Percentiles rank a stretch among this genome's conserved stretches.
Evolutionary conservation across 306 rosid species (phyloP).

Genomic region (Castanea mollissima): DNA sequence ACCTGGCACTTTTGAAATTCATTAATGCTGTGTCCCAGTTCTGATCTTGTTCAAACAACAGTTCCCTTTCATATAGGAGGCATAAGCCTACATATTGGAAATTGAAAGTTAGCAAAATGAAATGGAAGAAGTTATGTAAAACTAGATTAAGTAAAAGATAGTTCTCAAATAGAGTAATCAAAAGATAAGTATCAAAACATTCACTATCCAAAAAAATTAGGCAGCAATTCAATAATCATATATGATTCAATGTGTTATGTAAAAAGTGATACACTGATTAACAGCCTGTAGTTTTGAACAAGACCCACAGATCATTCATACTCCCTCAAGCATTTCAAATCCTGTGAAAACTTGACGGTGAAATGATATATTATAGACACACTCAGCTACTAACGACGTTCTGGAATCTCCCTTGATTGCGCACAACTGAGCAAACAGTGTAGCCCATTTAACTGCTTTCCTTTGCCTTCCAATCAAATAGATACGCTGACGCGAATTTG

Average conservation of each 20-base stretch:
- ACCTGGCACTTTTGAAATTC: slow-evolving; percentile 98
- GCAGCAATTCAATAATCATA: background rate
- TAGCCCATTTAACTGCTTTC: slow-evolving; percentile 96
- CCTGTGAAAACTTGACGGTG: background rate
- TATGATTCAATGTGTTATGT: background rate
- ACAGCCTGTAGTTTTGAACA: background rate
- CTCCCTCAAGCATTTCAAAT: background rate
- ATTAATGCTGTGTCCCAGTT: slow-evolving; percentile 86
- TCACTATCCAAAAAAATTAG: too few species aligned
- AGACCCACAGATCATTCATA: background rate
- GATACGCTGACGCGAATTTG: slow-evolving; percentile 77
- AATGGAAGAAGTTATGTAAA: too few species aligned
- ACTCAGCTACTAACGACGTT: slow-evolving; percentile 98
- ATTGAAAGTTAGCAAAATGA: too few species aligned
- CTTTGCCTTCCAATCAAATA: slow-evolving; percentile 96
- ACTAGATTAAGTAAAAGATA: too few species aligned
- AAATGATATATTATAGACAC: slow-evolving; percentile 24
- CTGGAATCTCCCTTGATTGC: slow-evolving; percentile 88
- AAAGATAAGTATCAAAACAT: too few species aligned
- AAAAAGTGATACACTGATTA: background rate
- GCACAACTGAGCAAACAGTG: slow-evolving; percentile 81
- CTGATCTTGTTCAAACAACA: slow-evolving; percentile 68
- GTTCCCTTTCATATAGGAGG: background rate
- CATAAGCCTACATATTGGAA: too few species aligned
- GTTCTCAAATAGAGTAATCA: too few species aligned